Evolutionary conservation across 495 filamentous ascomycete species (phyloP).

Genomic region (Penicillium canescens): DNA sequence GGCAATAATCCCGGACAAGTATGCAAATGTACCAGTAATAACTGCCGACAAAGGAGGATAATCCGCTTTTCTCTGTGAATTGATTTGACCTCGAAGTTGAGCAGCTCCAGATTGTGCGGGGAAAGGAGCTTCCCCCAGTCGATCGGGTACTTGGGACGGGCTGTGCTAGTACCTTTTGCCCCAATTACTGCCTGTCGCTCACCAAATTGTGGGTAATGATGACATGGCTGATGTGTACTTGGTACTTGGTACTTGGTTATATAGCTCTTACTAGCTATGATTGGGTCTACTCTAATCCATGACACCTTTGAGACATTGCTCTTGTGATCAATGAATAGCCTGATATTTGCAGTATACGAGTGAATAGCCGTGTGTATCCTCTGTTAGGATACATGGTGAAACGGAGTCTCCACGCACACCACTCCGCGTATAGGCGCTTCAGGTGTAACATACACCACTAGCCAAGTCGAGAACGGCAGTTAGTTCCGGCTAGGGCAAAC

Average conservation of each 20-base stretch:
- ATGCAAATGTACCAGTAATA: conserved; percentile 1
- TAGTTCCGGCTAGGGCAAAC: neutral
- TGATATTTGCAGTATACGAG: too few relatives aligned
- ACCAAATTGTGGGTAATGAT: conserved; percentile 14
- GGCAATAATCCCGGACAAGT: neutral
- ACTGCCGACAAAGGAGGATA: conserved; percentile 12
- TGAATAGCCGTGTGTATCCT: too few relatives aligned
- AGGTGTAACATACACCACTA: too few relatives aligned
- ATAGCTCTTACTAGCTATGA: neutral
- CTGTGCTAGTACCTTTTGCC: neutral
- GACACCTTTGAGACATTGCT: too few relatives aligned
- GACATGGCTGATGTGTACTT: conserved; percentile 12
- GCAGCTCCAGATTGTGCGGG: conserved; percentile 5
- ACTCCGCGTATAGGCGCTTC: neutral
- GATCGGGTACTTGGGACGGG: conserved; percentile 1
- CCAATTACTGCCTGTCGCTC: neutral
- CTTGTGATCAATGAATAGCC: too few relatives aligned
- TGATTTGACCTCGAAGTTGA: neutral
- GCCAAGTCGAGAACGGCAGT: too few relatives aligned
- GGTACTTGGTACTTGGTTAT: neutral
- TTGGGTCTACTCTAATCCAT: too few relatives aligned
- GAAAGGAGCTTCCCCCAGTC: conserved; percentile 7
- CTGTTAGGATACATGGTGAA: too few relatives aligned
- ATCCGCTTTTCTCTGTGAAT: neutral
- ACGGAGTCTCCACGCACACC: too few relatives aligned